A percentile compares a stretch with the other conserved stretches of the same genome.
Evolutionary conservation across 179 eudicot genomes (phyloP).

Genomic region (Drosera spatulata): DNA sequence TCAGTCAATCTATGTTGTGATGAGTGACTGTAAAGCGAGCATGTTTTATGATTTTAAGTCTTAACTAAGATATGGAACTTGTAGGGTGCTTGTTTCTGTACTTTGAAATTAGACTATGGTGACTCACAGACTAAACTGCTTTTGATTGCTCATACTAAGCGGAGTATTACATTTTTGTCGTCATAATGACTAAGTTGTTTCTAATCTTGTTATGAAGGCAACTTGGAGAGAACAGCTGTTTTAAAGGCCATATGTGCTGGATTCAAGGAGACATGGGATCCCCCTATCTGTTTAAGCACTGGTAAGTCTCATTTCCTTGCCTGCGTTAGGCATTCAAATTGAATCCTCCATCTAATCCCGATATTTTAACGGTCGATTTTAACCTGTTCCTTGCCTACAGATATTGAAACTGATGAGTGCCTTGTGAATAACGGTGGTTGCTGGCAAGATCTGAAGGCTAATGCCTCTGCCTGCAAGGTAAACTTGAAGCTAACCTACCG

Average conservation of each 20-base stretch:
- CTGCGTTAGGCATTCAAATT: background rate
- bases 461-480: slow-evolving; percentile 74
- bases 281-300: slow-evolving; percentile 50
- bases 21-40: too few species aligned
- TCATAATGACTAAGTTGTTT: background rate
- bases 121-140: too few species aligned
- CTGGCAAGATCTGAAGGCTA: slow-evolving; percentile 39
- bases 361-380: too few species aligned
- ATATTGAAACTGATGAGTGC: slow-evolving; percentile 68
- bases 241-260: slow-evolving; percentile 69
- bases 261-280: slow-evolving; percentile 64
- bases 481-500: too few species aligned
- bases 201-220: slow-evolving; percentile 30
- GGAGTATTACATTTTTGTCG: too few species aligned
- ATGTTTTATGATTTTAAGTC: too few species aligned
- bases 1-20: background rate
- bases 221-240: slow-evolving; percentile 64
- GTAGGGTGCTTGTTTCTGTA: too few species aligned
- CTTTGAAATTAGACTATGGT: too few species aligned
- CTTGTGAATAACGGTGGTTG: slow-evolving; percentile 65
- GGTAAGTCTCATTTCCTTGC: slow-evolving; percentile 19
- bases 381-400: slow-evolving; percentile 13
- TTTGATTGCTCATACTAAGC: too few species aligned
- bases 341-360: too few species aligned
- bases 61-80: too few species aligned